phyloP scores from a whole-genome alignment of 2,329 filamentous ascomycete species.

The Penicillium occitanis region DNA sequence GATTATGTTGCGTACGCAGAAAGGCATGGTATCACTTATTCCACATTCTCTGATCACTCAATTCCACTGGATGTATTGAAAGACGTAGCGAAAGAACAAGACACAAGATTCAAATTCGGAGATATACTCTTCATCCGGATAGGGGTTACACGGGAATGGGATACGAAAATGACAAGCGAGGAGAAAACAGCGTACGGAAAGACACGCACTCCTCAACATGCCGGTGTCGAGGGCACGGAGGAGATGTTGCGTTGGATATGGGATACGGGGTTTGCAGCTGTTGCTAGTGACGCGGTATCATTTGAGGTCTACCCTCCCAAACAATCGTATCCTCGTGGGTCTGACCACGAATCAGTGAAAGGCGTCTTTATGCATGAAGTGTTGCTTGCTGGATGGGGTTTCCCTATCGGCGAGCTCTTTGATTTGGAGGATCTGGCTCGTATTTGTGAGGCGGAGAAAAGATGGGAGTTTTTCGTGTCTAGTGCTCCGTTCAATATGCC shows the following conservation, averaged over 20 bases:
- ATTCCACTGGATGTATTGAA: slow-evolving; percentile 39
- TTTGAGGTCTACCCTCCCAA: slow-evolving; percentile 48
- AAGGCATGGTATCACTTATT: slow-evolving; percentile 41
- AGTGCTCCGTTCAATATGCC: slow-evolving; percentile 53
- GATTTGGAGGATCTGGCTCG: slow-evolving; percentile 46
- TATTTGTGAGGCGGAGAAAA: slow-evolving; percentile 36
- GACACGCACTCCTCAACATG: slow-evolving; percentile 43
- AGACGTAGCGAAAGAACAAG: slow-evolving; percentile 44
- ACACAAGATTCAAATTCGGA: slow-evolving; percentile 49
- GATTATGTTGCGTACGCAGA: slow-evolving; percentile 52
- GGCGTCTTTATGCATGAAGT: slow-evolving; percentile 49
- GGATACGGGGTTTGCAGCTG: slow-evolving; percentile 57
- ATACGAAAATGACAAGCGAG: slow-evolving; percentile 37
- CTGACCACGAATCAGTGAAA: slow-evolving; percentile 19
- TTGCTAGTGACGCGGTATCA: slow-evolving; percentile 58
- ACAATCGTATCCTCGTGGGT: background rate
- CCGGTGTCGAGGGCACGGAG: slow-evolving; percentile 52
- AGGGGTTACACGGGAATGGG: slow-evolving; percentile 44
- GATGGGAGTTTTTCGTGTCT: slow-evolving; percentile 54
- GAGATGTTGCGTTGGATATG: slow-evolving; percentile 58
- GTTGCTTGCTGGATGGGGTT: slow-evolving; percentile 53
- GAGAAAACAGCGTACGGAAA: slow-evolving; percentile 34
- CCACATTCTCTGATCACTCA: slow-evolving; percentile 43
- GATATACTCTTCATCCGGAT: slow-evolving; percentile 56
- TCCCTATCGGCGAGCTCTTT: slow-evolving; percentile 51